A percentile compares a stretch with the other conserved stretches of the same genome.
These are phyloP conservation scores for Paratrimastix pyriformis DNA, from an alignment of 78 protist species.

Conservation along the genomic window DNA sequence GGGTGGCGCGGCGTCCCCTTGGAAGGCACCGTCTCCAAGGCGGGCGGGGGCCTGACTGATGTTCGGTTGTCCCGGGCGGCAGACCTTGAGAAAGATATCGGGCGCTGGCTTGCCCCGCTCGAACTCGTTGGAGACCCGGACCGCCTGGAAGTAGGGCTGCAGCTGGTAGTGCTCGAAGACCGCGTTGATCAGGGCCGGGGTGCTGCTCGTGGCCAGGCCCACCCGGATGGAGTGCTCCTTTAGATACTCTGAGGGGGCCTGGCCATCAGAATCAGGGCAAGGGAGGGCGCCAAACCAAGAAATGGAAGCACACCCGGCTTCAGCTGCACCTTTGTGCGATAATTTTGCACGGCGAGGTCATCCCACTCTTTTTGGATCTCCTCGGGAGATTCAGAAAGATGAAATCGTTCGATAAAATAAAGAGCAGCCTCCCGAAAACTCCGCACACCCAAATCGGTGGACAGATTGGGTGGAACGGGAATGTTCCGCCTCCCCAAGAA, in stretches of 20 bases:
- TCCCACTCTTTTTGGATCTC: neutral
- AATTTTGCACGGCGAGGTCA: neutral
- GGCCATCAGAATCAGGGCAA: too few relatives aligned
- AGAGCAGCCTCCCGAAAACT: neutral
- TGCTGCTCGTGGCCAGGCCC: too few relatives aligned
- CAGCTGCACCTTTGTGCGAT: neutral
- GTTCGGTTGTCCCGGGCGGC: too few relatives aligned
- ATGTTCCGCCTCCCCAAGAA: neutral
- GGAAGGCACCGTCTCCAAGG: too few relatives aligned
- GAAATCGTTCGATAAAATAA: neutral
- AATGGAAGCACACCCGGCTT: conserved; percentile 14
- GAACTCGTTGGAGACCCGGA: neutral
- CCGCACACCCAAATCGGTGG: neutral
- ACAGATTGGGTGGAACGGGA: neutral
- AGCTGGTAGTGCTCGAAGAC: too few relatives aligned
- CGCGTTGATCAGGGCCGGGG: too few relatives aligned
- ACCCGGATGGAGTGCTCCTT: too few relatives aligned
- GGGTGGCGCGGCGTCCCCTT: too few relatives aligned
- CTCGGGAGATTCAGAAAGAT: neutral
- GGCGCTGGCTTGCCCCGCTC: conserved; percentile 5
- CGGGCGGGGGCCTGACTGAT: too few relatives aligned
- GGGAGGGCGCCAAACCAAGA: too few relatives aligned
- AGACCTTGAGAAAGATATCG: conserved; percentile 13
- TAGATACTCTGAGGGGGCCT: too few relatives aligned
- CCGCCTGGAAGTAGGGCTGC: too few relatives aligned